Evolutionary conservation across 2,329 filamentous ascomycete species (phyloP), one percentile per base, ranked within the genome.

Genomic region (Apiospora phragmitis): DNA sequence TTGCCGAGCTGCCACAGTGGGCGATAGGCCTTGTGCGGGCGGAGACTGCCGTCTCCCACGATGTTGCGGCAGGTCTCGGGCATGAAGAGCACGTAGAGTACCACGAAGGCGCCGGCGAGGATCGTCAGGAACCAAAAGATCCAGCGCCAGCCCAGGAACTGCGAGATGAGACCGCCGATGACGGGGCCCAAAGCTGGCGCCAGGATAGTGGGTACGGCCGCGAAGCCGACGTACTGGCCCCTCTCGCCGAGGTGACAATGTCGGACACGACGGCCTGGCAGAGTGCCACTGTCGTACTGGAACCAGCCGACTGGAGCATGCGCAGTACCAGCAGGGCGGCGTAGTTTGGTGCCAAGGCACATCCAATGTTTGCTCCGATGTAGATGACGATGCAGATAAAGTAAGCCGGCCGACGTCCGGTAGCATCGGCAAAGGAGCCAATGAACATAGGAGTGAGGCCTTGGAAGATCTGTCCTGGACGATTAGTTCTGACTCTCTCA

Each of bases 221-320:
- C 84, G 75, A 82, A 85, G 43, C 82, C 87, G 66, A 90, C 84
- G 73, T 87, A 87, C 21, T 82, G 79, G 21, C 88, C 88, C 68
- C 89, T 82, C 75, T 92, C 89, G 84, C 83, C 2, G 85, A 84
- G 0, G 87, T 89, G 1, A 85, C 83, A 2, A 90, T 81, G 73
- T 92, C 90, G 0, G 85, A 85, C 2, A 91, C 85, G 1, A 91
- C 84, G 0, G 85, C 89, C 51, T 80, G 78, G 67, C 78, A 79
- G 1, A 92, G 80, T 0, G 89, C 85, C 21, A 90, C 82, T 0
- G 88, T 89, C 1, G 86, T 85, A 69, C 84, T 86, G 66, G 84
- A 86, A 0, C 88, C 87, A 0, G 83, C 81, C 11, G 84, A 86
- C 71, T 89, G 87, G 3, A 89, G 71, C 76, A 83, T 84, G 3